These are phyloP conservation scores for Phialophora tarda DNA, from an alignment of 2,329 filamentous ascomycete species.

Conservation along the genomic window DNA sequence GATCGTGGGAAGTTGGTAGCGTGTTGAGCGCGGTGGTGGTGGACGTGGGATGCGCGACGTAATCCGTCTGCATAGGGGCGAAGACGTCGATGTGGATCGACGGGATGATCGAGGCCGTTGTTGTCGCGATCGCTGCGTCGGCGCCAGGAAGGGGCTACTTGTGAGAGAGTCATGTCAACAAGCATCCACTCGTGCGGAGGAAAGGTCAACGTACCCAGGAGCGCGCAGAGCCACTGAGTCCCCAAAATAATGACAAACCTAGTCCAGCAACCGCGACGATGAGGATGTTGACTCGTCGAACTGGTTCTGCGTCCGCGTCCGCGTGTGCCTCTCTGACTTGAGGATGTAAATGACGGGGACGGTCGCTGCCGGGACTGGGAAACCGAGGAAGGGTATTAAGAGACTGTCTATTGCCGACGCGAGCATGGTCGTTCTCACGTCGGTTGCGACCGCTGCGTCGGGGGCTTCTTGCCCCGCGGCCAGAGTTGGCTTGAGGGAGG, in stretches of 20 bases:
- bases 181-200: neutral
- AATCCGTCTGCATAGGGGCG: conserved; percentile 3
- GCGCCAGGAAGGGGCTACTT: neutral
- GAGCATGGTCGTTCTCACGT: neutral
- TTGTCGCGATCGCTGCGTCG: neutral
- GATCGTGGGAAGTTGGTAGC: neutral
- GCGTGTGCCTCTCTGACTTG: neutral
- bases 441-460: neutral
- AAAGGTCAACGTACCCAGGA: neutral
- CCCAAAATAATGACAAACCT: neutral
- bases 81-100: neutral
- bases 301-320: neutral
- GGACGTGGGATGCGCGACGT: neutral
- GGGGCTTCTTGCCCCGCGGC: neutral
- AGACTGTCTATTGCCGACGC: neutral
- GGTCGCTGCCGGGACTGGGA: neutral
- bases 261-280: neutral
- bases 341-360: neutral
- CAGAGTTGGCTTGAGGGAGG: neutral
- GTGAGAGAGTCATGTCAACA: neutral
- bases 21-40: neutral
- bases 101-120: neutral
- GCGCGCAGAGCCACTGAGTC: neutral
- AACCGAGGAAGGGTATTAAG: neutral
- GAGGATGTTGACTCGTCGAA: neutral